These are phyloP conservation scores for Venturia asperata DNA, from an alignment of 2,329 filamentous ascomycete species.

Conservation along the genomic window DNA sequence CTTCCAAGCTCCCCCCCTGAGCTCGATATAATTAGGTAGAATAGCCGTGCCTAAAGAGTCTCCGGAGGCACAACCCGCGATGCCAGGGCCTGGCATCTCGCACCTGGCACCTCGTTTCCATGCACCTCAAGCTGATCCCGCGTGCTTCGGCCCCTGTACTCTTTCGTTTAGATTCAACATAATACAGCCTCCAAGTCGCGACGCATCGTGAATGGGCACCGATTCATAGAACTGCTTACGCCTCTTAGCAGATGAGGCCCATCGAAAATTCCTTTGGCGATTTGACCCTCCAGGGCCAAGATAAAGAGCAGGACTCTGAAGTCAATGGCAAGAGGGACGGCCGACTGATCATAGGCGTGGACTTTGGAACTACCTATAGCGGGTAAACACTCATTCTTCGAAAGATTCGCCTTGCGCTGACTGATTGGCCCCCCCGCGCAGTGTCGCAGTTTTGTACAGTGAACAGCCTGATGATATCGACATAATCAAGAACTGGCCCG, in stretches of 20 bases:
- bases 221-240: background rate
- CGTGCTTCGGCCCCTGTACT: background rate
- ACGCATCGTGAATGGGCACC: background rate
- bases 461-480: conserved; percentile 72
- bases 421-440: conserved; percentile 27
- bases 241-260: conserved; percentile 11
- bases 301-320: conserved; percentile 36
- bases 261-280: conserved; percentile 6
- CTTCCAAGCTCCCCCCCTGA: background rate
- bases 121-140: background rate
- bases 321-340: conserved; percentile 46
- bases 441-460: conserved; percentile 66
- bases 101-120: background rate
- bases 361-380: conserved; percentile 80
- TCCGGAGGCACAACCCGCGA: background rate
- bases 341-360: conserved; percentile 67
- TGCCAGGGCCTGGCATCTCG: background rate
- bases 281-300: conserved; percentile 1
- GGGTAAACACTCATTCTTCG: conserved; percentile 47
- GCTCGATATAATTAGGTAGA: background rate
- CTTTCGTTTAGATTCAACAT: background rate
- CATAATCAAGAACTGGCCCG: conserved; percentile 79
- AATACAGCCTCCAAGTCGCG: background rate
- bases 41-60: background rate
- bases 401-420: conserved; percentile 3